Percentiles rank a stretch among this genome's conserved stretches.
phyloP scores from a whole-genome alignment of 495 filamentous ascomycete species.

The Pyrenula aspistea region DNA sequence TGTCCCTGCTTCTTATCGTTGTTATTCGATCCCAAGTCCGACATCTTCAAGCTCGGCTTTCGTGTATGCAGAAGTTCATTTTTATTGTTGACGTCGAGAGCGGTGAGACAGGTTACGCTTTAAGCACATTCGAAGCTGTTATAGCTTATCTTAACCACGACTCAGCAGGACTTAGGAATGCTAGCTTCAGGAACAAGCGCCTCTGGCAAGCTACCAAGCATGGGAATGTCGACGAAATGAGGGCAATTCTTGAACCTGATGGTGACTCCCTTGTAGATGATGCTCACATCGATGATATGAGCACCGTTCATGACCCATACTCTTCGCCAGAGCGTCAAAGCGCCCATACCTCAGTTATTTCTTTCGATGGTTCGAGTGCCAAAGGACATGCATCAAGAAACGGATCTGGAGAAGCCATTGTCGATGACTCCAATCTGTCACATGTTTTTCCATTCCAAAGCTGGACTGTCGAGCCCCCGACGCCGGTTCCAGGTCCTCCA shows the following conservation, averaged over 20 bases:
- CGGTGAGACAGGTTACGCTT: conserved; percentile 91
- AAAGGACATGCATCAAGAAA: conserved; percentile 7
- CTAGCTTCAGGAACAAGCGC: conserved; percentile 73
- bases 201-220: conserved; percentile 77
- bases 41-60: conserved; percentile 73
- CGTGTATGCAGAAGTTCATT: conserved; percentile 92
- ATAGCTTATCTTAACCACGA: conserved; percentile 80
- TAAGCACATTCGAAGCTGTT: conserved; percentile 94
- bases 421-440: conserved; percentile 39
- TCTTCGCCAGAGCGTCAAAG: conserved; percentile 3
- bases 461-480: conserved; percentile 15
- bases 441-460: conserved; percentile 88
- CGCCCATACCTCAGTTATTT: conserved; percentile 17
- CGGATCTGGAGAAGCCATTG: neutral
- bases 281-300: conserved; percentile 5
- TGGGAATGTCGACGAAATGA: conserved; percentile 64
- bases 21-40: conserved; percentile 86
- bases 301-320: neutral
- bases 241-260: conserved; percentile 63
- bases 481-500: conserved; percentile 23
- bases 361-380: conserved; percentile 7
- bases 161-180: conserved; percentile 65
- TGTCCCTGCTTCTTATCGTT: conserved; percentile 82
- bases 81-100: conserved; percentile 96
- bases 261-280: conserved; percentile 23